Percentiles rank a stretch among this genome's conserved stretches.
Conservation (phyloP, 163 green algal species). For the Chlamydomonas reinhardtii region DNA sequence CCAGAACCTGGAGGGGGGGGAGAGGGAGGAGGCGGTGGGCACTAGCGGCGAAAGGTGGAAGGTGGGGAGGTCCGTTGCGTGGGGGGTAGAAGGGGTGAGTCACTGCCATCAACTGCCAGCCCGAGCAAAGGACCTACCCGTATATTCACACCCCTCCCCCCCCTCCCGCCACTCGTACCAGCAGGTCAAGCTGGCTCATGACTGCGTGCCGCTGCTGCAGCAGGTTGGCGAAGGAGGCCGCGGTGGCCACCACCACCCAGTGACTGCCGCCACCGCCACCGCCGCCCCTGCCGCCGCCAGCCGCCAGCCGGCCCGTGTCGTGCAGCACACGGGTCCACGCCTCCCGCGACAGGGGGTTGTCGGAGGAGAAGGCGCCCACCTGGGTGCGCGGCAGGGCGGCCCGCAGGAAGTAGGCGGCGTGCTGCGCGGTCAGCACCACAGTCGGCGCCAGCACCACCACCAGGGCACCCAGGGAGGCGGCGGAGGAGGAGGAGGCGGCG, state of each 20-base stretch:
- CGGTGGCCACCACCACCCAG: constrained; percentile 5
- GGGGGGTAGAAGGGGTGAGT: too few species aligned
- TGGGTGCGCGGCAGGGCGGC: not conserved
- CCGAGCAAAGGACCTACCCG: too few species aligned
- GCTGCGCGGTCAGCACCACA: constrained; percentile 52
- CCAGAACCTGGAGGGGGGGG: constrained; percentile 38
- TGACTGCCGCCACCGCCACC: not conserved
- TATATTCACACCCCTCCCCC: too few species aligned
- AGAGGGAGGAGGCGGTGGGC: not conserved
- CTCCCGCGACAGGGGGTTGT: constrained; percentile 36
- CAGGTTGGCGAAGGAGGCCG: constrained; percentile 49
- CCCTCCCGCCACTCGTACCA: constrained; percentile 45
- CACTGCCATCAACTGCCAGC: too few species aligned
- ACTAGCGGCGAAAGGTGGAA: not conserved
- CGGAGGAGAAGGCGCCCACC: constrained; percentile 3
- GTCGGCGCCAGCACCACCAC: constrained; percentile 56
- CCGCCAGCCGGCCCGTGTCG: not conserved
- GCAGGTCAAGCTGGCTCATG: constrained; percentile 38
- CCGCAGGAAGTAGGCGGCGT: constrained; percentile 20
- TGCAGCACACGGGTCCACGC: constrained; percentile 10
- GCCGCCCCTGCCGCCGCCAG: not conserved
- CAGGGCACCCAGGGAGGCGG: not conserved
- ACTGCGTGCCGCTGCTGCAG: constrained; percentile 14
- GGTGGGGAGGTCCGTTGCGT: too few species aligned
- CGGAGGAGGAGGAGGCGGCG: not conserved